Conservation (phyloP, 495 filamentous ascomycete species). For the Xylaria telfairii region DNA sequence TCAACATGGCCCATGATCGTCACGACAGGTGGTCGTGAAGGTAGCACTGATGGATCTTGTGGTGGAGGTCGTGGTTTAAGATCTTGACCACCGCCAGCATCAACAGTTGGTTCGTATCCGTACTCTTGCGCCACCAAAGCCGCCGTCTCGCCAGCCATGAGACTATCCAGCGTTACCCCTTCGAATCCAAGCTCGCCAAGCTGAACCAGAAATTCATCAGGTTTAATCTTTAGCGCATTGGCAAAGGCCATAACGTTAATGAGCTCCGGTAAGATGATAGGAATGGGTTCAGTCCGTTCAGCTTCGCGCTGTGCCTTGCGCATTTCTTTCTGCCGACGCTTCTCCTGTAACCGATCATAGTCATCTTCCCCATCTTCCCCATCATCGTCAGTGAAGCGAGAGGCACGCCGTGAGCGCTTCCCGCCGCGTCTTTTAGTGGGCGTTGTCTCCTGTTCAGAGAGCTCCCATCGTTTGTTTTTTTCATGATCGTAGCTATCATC, state of each 20-base stretch:
- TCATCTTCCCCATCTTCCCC: constrained; percentile 37
- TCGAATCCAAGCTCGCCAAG: constrained; percentile 86
- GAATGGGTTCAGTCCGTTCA: constrained; percentile 39
- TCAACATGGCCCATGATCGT: constrained; percentile 99
- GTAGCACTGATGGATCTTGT: constrained; percentile 73
- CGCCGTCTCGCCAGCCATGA: constrained; percentile 89
- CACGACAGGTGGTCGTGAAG: constrained; percentile 85
- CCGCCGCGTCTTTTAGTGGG: constrained; percentile 3
- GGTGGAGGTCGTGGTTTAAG: constrained; percentile 72
- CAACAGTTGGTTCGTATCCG: constrained; percentile 89
- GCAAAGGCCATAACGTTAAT: constrained; percentile 88
- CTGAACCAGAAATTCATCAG: constrained; percentile 72
- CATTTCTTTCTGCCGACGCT: constrained; percentile 44
- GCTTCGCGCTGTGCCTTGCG: constrained; percentile 45
- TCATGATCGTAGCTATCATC: not conserved
- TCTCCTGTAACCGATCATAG: constrained; percentile 45
- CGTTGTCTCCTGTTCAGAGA: constrained; percentile 7
- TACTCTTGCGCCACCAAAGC: constrained; percentile 91
- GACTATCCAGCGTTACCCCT: constrained; percentile 74
- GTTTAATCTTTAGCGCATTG: constrained; percentile 72
- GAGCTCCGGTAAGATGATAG: constrained; percentile 83
- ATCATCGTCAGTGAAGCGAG: constrained; percentile 20
- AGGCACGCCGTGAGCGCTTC: constrained; percentile 23
- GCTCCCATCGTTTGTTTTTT: not conserved
- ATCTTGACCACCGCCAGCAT: constrained; percentile 69